Evolutionary conservation across 257 asterid species (phyloP), one percentile per base, ranked within the genome.

Genomic region (Jaltomata sinuosa): DNA sequence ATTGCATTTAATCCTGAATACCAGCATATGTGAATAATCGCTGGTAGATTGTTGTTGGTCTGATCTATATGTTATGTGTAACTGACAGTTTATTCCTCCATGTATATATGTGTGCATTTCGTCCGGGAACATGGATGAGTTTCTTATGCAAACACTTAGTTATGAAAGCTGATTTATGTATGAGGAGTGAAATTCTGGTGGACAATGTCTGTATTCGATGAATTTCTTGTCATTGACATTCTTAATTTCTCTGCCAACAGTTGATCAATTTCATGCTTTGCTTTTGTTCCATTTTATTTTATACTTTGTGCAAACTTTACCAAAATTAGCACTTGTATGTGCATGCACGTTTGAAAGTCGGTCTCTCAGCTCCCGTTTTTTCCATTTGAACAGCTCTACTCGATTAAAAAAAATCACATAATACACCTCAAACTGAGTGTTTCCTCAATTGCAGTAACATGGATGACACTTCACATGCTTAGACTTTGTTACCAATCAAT

Each of bases 1-100:
- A 89, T 94, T 32, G 98, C 98, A 78, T 93, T 94, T 87, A 96
- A 96, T 77, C 98, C 98, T 0, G 98, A 94, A 83, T 94, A 94
- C 88, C 95, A 87, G 91, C 93, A 82, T 79, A 88, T 91, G 90
- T 94, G 92, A 93, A 84, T 53, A 9, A 29, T 77, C 22, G 32
- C 84, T 47, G 49, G 82, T 34, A 67, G 52, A 85, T 40, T 82
- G 53, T 85, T 81, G 85, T 85, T 5, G 36, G 77, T 82, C 15
- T 62, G 18, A 81, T 61, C 52, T 68, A 64, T 81, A 57, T 69
- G 27, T 53, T 38, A 27, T 49, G 29, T 85, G 61, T 27, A 25
- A 38, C 81, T 83, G 72, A 79, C 69, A 15, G 78, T 62, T 47
- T 64, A 31, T 64, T 53, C 29, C 62, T 65, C 42, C 65, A 29